Evolutionary conservation across 2,329 filamentous ascomycete species (phyloP), one percentile per base, ranked within the genome.

Genomic region (Botryotinia globosa): DNA sequence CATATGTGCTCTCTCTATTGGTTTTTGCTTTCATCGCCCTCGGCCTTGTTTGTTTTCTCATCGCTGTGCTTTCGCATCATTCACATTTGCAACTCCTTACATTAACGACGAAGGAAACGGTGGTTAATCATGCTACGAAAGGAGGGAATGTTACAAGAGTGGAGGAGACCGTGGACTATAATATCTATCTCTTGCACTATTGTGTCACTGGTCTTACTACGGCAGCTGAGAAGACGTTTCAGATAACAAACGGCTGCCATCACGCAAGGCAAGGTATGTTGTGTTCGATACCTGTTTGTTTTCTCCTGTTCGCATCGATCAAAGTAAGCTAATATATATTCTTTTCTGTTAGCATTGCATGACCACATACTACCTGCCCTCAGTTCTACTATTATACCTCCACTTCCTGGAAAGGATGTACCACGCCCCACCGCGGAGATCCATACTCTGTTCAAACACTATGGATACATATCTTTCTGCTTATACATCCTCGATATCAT

Each of bases 41-140:
- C 18, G 65, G 65, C 22, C 65, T 68, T 5, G n/a, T 68, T 32
- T 32, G 25, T 25, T 68, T 56, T 0, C 48, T 68, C 10, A 56
- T 56, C 20, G 34, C 48, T 16, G 65, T 32, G n/a, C 65, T 68
- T 56, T 68, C 25, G n/a, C 51, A 68, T 56, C 65, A 68, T 58
- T 7, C 48, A 22, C 48, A 56, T 42, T 58, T 68, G 6, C 65
- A 68, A 68, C 48, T 68, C 20, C 48, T 68, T 20, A 68, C 48
- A 16, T 56, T 68, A 18, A 56, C 48, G 18, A 68, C 65, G 25
- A 56, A 42, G 34, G 18, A 37, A 25, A 42, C 1, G 18, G 6
- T 25, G 37, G n/a, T 29, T 29, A 6, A n/a, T 18, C 18, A 56
- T 42, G 22, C 18, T 25, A 32, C 34, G 37, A 32, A 37, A 25